phyloP scores from a whole-genome alignment of 1,284 basidiomycete species.

The Trichosporon asahii region DNA sequence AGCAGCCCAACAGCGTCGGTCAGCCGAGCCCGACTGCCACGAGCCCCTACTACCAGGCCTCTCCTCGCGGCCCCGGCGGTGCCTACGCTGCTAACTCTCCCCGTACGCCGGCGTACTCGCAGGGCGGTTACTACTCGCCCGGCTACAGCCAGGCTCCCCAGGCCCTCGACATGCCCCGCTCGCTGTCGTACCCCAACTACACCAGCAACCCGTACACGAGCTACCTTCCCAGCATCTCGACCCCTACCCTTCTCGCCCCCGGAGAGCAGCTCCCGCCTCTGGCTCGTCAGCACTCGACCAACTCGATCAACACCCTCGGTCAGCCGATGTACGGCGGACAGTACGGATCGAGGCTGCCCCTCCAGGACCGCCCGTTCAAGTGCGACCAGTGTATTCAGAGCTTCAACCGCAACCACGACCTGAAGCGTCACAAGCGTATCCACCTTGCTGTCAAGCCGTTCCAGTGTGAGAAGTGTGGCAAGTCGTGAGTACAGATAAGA shows the following conservation, averaged over 20 bases:
- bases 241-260: conserved; percentile 11
- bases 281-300: conserved; percentile 35
- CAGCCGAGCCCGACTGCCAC: conserved; percentile 19
- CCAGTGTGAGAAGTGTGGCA: conserved; percentile 52
- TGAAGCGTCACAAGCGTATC: conserved; percentile 53
- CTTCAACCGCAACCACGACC: conserved; percentile 54
- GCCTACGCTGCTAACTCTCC: conserved; percentile 21
- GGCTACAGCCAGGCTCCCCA: conserved; percentile 22
- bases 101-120: conserved; percentile 17
- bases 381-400: conserved; percentile 53
- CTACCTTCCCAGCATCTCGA: conserved; percentile 24
- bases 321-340: conserved; percentile 8
- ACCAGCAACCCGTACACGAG: conserved; percentile 26
- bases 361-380: conserved; percentile 51
- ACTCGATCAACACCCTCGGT: conserved; percentile 24
- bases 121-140: conserved; percentile 24
- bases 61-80: conserved; percentile 22
- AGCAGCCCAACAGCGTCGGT: conserved; percentile 13
- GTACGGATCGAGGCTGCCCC: conserved; percentile 22
- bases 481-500: conserved; percentile 39
- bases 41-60: conserved; percentile 23
- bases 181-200: conserved; percentile 44
- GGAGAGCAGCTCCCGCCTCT: conserved; percentile 27
- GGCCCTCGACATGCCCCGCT: conserved; percentile 46
- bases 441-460: conserved; percentile 54